phyloP scores from a whole-genome alignment of 202 grass and related monocot genomes.

The Digitaria exilis region DNA sequence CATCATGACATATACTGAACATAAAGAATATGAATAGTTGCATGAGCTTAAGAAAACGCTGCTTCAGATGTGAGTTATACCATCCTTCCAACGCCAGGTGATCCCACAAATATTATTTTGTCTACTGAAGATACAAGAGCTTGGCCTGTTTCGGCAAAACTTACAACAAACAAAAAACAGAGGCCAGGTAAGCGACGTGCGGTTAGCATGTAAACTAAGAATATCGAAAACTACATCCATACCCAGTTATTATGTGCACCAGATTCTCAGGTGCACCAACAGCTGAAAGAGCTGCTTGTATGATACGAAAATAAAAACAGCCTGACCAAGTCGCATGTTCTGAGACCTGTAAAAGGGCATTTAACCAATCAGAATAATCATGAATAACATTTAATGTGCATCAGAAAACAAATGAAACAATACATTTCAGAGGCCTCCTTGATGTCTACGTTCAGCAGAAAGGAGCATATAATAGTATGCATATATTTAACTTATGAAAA shows the following conservation, averaged over 20 bases:
- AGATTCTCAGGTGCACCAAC: conserved; percentile 94
- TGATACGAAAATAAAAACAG: conserved; percentile 93
- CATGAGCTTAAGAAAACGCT: conserved; percentile 10
- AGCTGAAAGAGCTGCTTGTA: conserved; percentile 96
- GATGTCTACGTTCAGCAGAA: background rate
- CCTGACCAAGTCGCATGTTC: conserved; percentile 97
- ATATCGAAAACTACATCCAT: conserved; percentile 22
- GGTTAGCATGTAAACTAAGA: conserved; percentile 23
- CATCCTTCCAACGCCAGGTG: conserved; percentile 93
- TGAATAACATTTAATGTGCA: background rate
- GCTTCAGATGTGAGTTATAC: conserved; percentile 50
- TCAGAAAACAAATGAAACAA: conserved; percentile 6
- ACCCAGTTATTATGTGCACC: conserved; percentile 97
- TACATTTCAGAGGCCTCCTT: background rate
- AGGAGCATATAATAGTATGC: background rate
- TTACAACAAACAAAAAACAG: conserved; percentile 30
- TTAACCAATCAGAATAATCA: conserved; percentile 27
- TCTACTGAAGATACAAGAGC: conserved; percentile 92
- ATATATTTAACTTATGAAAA: conserved; percentile 21
- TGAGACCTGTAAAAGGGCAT: conserved; percentile 61
- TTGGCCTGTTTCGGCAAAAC: conserved; percentile 96
- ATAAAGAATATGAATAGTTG: background rate
- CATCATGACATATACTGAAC: conserved; percentile 6
- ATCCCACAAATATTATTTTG: conserved; percentile 99
- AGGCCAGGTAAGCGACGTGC: conserved; percentile 6